These are phyloP conservation scores for Pestalotiopsis sp. DNA, from an alignment of 2,329 filamentous ascomycete species.

Conservation along the genomic window DNA sequence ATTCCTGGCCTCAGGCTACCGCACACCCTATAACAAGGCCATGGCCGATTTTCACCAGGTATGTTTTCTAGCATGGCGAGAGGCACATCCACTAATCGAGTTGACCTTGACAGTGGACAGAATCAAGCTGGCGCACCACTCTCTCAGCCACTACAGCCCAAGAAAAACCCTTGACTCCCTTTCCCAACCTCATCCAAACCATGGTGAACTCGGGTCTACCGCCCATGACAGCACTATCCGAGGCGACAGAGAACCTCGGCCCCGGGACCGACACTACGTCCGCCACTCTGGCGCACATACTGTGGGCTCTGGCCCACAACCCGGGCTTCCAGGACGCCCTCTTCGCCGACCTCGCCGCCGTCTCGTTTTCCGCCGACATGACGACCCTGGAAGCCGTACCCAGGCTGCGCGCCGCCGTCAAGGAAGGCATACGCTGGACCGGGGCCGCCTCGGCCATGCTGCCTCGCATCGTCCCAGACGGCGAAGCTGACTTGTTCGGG, in stretches of 20 bases:
- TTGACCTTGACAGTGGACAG: not conserved
- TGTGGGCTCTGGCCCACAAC: constrained; percentile 5
- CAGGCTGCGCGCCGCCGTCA: constrained; percentile 4
- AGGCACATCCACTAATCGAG: not conserved
- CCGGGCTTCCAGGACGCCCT: constrained; percentile 1
- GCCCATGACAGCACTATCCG: not conserved
- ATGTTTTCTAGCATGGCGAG: not conserved
- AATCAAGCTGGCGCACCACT: not conserved
- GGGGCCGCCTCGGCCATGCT: constrained; percentile 2
- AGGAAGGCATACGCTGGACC: constrained; percentile 10
- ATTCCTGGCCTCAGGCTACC: not conserved
- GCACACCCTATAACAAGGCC: not conserved
- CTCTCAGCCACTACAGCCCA: not conserved
- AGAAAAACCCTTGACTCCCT: not conserved
- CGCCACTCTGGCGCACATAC: constrained; percentile 1
- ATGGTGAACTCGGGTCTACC: constrained; percentile 2
- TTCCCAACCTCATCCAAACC: constrained; percentile 1
- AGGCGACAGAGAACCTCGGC: constrained; percentile 4
- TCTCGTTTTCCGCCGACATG: constrained; percentile 5
- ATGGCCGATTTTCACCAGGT: not conserved
- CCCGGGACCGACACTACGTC: constrained; percentile 4
- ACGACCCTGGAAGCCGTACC: constrained; percentile 1
- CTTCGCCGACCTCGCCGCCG: not conserved
- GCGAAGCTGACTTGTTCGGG: not conserved
- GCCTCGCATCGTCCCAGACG: not conserved